Conservation (phyloP, 2,329 filamentous ascomycete genomes). For the Gremmenia infestans region DNA sequence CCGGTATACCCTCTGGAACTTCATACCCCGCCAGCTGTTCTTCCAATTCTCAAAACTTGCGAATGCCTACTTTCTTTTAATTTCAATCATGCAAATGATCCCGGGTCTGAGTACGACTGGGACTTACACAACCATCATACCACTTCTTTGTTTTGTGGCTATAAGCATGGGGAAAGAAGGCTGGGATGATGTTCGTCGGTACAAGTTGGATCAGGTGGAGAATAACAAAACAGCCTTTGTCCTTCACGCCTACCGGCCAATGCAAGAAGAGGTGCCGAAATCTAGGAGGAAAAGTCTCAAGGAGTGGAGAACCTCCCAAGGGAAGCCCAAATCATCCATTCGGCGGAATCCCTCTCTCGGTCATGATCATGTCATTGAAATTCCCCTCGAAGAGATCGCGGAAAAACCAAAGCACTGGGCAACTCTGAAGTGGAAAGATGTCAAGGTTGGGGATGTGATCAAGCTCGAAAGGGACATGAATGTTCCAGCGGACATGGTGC, state of each 20-base stretch:
- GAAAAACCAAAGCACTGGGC: slow-evolving; percentile 38
- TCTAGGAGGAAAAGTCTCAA: not conserved
- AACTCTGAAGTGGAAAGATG: slow-evolving; percentile 58
- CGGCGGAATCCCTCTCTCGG: not conserved
- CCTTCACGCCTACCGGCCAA: slow-evolving; percentile 16
- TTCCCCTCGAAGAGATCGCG: not conserved
- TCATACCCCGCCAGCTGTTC: slow-evolving; percentile 79
- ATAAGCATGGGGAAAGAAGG: slow-evolving; percentile 90
- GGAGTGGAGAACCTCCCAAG: not conserved
- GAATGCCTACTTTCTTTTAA: slow-evolving; percentile 90
- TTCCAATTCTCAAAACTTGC: slow-evolving; percentile 92
- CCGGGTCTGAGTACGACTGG: slow-evolving; percentile 88
- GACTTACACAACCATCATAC: slow-evolving; percentile 77
- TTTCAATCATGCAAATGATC: slow-evolving; percentile 85
- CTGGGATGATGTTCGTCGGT: slow-evolving; percentile 79
- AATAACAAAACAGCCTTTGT: slow-evolving; percentile 60
- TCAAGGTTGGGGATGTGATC: slow-evolving; percentile 67
- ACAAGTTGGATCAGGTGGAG: slow-evolving; percentile 77
- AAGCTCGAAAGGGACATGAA: slow-evolving; percentile 68
- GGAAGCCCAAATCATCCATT: not conserved
- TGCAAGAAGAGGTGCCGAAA: slow-evolving; percentile 1
- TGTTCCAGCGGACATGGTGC: slow-evolving; percentile 75
- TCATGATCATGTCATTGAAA: not conserved
- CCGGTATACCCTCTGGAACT: slow-evolving; percentile 84
- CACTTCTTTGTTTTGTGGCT: slow-evolving; percentile 72